Evolutionary conservation across 164 flowering plant genomes (phyloP).

Genomic region (Chimonanthus praecox): DNA sequence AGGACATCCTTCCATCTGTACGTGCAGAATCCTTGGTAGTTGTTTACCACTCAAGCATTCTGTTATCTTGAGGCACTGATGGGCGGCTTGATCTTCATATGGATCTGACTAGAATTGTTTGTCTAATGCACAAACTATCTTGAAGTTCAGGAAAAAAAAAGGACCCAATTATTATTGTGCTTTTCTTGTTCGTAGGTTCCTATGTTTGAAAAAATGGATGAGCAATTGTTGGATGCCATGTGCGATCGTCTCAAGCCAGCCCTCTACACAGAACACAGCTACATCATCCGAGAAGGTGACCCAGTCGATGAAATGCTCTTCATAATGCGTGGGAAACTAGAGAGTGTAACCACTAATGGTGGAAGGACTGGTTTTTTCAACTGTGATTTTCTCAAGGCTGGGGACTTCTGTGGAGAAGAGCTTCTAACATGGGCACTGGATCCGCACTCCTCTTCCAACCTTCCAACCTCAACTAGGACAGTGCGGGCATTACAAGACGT

Average conservation of each 20-base stretch:
- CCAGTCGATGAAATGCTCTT: conserved; percentile 97
- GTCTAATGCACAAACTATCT: background rate
- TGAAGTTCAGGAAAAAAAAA: background rate
- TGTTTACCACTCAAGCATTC: background rate
- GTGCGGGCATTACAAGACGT: conserved; percentile 71
- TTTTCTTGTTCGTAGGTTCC: conserved; percentile 27
- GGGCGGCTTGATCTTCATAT: background rate
- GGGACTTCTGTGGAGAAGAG: conserved; percentile 97
- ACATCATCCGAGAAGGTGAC: conserved; percentile 86
- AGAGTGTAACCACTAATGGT: conserved; percentile 78
- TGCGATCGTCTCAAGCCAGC: conserved; percentile 89
- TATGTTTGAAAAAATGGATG: conserved; percentile 93
- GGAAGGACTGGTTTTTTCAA: conserved; percentile 94
- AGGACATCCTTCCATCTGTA: background rate
- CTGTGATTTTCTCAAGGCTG: conserved; percentile 66
- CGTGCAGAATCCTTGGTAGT: background rate
- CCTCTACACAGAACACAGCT: conserved; percentile 71
- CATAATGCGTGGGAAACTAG: conserved; percentile 82
- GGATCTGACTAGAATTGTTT: background rate
- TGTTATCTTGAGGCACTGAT: background rate
- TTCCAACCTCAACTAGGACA: conserved; percentile 87
- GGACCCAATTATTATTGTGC: background rate
- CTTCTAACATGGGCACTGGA: conserved; percentile 98
- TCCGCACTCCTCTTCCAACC: conserved; percentile 68
- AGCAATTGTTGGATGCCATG: conserved; percentile 82